phyloP scores from a whole-genome alignment of 805 yeast species.

The Candida ascalaphidarum region DNA sequence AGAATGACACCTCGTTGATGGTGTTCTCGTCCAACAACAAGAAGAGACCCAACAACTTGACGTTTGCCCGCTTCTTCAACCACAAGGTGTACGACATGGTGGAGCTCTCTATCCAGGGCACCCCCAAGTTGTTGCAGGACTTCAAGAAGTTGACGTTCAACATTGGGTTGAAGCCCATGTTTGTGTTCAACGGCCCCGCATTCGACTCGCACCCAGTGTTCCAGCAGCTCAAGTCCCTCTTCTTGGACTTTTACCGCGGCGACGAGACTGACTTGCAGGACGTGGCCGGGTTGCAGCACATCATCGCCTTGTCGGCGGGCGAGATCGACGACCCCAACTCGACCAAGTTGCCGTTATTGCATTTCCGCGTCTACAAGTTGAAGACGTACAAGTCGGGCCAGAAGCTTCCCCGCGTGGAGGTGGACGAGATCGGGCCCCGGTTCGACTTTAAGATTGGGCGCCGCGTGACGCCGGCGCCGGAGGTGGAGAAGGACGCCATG shows the following conservation, averaged over 20 bases:
- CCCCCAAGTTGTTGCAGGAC: constrained; percentile 63
- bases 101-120: constrained; percentile 67
- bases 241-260: constrained; percentile 86
- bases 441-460: constrained; percentile 90
- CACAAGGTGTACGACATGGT: constrained; percentile 89
- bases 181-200: constrained; percentile 84
- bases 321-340: constrained; percentile 71
- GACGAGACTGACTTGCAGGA: constrained; percentile 76
- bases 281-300: constrained; percentile 90
- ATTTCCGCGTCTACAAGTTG: constrained; percentile 86
- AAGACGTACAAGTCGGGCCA: constrained; percentile 78
- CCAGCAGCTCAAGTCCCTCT: constrained; percentile 78
- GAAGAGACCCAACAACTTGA: constrained; percentile 87
- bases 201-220: constrained; percentile 86
- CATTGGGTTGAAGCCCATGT: constrained; percentile 90
- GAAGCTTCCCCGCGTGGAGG: constrained; percentile 87
- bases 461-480: constrained; percentile 72
- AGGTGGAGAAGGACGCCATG: constrained; percentile 83
- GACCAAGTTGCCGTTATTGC: constrained; percentile 65
- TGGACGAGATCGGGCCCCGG: constrained; percentile 93
- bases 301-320: constrained; percentile 71
- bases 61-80: constrained; percentile 85
- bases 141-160: constrained; percentile 76
- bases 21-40: constrained; percentile 76
- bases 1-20: constrained; percentile 82